Evolutionary conservation across 176 grass and related monocot genomes (phyloP).

Genomic region (Aegilops sharonensis): DNA sequence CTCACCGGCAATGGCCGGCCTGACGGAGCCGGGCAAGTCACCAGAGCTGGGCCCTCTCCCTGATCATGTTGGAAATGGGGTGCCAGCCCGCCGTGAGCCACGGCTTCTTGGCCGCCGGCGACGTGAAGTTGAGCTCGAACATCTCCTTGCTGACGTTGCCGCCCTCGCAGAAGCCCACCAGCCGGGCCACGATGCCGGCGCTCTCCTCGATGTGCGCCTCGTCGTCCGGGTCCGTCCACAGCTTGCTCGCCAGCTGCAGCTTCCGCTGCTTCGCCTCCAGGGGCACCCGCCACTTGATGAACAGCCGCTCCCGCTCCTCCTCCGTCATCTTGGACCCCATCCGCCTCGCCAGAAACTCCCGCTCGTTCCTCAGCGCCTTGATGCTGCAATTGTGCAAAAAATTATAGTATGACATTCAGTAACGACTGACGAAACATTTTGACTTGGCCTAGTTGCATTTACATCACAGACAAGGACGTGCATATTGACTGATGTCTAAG

Average conservation of each 20-base stretch:
- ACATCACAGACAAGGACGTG: neutral
- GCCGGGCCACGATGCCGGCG: slow-evolving; percentile 77
- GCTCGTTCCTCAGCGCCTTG: slow-evolving; percentile 70
- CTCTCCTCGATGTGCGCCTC: slow-evolving; percentile 60
- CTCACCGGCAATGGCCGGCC: neutral
- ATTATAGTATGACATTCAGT: neutral
- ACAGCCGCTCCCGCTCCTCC: slow-evolving; percentile 67
- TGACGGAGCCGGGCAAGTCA: neutral
- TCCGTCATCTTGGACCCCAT: slow-evolving; percentile 76
- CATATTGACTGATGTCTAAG: no score
- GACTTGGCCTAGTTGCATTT: neutral
- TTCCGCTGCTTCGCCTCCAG: slow-evolving; percentile 85
- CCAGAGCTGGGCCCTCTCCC: neutral
- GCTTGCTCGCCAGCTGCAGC: slow-evolving; percentile 80
- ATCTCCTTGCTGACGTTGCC: slow-evolving; percentile 93
- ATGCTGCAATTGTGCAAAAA: slow-evolving; percentile 48
- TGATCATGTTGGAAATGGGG: slow-evolving; percentile 74
- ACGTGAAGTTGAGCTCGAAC: slow-evolving; percentile 84
- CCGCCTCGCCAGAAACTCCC: slow-evolving; percentile 78
- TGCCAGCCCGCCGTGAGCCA: slow-evolving; percentile 93
- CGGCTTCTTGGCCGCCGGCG: slow-evolving; percentile 66
- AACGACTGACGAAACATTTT: neutral
- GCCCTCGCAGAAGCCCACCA: slow-evolving; percentile 92
- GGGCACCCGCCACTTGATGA: slow-evolving; percentile 77
- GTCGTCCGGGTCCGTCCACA: slow-evolving; percentile 77